phyloP scores from a whole-genome alignment of 495 filamentous ascomycete genomes.

The Talaromyces wortmannii region DNA sequence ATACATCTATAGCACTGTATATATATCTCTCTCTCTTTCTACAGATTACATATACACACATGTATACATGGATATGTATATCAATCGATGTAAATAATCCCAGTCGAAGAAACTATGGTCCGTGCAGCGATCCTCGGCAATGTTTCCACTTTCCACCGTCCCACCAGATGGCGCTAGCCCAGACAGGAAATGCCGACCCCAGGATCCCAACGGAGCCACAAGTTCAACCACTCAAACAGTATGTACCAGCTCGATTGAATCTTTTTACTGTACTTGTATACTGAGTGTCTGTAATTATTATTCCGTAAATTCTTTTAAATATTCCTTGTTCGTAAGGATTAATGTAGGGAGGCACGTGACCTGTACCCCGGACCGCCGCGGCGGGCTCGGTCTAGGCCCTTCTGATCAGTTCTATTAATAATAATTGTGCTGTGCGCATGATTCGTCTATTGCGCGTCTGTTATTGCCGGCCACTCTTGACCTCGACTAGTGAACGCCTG shows the following conservation, averaged over 20 bases:
- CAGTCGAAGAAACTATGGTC: neutral
- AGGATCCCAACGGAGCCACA: too few species aligned
- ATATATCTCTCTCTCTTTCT: neutral
- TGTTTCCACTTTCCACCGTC: neutral
- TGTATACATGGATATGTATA: neutral
- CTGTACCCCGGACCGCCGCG: slow-evolving; percentile 4
- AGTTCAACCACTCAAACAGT: too few species aligned
- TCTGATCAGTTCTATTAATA: neutral
- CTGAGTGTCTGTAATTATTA: neutral
- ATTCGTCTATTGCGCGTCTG: neutral
- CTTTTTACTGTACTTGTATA: neutral
- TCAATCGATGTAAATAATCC: too few species aligned
- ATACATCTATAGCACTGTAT: too few species aligned
- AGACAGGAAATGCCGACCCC: neutral
- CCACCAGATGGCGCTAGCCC: neutral
- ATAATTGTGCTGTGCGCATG: neutral
- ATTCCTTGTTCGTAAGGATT: neutral
- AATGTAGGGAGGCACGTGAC: neutral
- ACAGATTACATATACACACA: neutral
- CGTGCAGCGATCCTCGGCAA: neutral
- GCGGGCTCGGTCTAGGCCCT: slow-evolving; percentile 5
- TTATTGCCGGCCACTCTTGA: neutral
- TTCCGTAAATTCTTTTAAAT: neutral
- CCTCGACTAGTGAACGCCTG: neutral
- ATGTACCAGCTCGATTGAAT: too few species aligned